Conservation (phyloP, 371 early-diverging fungal species). For the Mucor lusitanicus region DNA sequence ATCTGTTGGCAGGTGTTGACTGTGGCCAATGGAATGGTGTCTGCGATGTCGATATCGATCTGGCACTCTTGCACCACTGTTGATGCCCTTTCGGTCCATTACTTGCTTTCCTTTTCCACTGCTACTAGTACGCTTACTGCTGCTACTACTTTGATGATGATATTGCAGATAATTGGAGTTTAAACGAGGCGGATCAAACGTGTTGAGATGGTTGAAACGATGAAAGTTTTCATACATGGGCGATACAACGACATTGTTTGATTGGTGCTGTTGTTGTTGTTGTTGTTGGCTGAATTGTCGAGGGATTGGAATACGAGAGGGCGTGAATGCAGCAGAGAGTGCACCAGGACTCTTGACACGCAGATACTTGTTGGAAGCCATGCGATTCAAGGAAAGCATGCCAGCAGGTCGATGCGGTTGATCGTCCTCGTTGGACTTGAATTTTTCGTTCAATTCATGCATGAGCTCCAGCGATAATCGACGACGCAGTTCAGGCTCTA, state of each 20-base stretch:
- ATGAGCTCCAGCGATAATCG: slow-evolving; percentile 40
- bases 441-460: slow-evolving; percentile 37
- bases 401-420: neutral
- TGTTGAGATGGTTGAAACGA: neutral
- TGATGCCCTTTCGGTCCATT: neutral
- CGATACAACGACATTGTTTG: neutral
- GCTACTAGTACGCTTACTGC: neutral
- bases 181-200: neutral
- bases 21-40: slow-evolving; percentile 23
- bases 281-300: neutral
- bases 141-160: neutral
- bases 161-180: neutral
- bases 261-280: neutral
- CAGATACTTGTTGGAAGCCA: slow-evolving; percentile 17
- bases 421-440: slow-evolving; percentile 7
- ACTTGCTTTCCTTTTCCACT: neutral
- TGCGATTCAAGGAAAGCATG: slow-evolving; percentile 4
- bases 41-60: slow-evolving; percentile 4
- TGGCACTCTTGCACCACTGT: too few relatives aligned
- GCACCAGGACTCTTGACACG: slow-evolving; percentile 24
- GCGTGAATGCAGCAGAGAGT: slow-evolving; percentile 31
- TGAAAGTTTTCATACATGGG: neutral
- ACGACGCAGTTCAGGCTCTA: slow-evolving; percentile 35
- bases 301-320: slow-evolving; percentile 38
- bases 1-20: slow-evolving; percentile 3